Evolutionary conservation across 2,329 filamentous ascomycete species (phyloP).

Genomic region (Rosellinia necatrix): DNA sequence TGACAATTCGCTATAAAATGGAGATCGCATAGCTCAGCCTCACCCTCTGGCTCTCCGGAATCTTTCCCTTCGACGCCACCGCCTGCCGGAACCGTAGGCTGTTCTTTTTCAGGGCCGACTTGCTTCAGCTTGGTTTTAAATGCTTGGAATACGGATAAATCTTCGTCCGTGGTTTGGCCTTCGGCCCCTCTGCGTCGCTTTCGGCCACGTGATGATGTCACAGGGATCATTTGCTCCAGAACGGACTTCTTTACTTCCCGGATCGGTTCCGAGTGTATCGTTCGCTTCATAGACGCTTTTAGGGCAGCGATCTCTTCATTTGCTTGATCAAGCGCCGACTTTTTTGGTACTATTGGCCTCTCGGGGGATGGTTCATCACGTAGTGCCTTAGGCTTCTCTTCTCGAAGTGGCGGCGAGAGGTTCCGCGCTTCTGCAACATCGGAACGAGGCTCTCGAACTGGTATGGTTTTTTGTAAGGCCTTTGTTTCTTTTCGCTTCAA

Average conservation of each 20-base stretch:
- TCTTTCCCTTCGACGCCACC: slow-evolving; percentile 37
- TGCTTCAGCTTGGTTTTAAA: slow-evolving; percentile 79
- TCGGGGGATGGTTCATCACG: slow-evolving; percentile 45
- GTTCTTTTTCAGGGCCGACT: slow-evolving; percentile 45
- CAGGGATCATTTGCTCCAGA: slow-evolving; percentile 75
- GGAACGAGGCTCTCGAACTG: slow-evolving; percentile 34
- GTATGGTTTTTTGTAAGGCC: slow-evolving; percentile 35
- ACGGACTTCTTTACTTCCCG: slow-evolving; percentile 67
- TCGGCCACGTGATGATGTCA: slow-evolving; percentile 70
- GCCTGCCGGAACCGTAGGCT: slow-evolving; percentile 17
- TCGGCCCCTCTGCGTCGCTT: slow-evolving; percentile 67
- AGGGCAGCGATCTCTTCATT: slow-evolving; percentile 81
- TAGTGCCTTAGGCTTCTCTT: slow-evolving; percentile 31
- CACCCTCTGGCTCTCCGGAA: slow-evolving; percentile 59
- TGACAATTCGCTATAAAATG: slow-evolving; percentile 97
- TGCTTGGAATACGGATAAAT: slow-evolving; percentile 73
- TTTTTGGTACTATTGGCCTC: slow-evolving; percentile 42
- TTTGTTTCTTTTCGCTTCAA: slow-evolving; percentile 40
- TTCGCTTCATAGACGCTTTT: slow-evolving; percentile 81
- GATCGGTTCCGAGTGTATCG: slow-evolving; percentile 53
- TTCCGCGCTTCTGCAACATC: slow-evolving; percentile 29
- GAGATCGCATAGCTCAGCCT: slow-evolving; percentile 81
- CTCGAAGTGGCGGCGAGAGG: slow-evolving; percentile 26
- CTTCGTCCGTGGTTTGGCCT: slow-evolving; percentile 57
- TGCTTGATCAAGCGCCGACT: slow-evolving; percentile 66